Conservation (phyloP, 2,329 filamentous ascomycete species). For the Sordariomycetes sp. region DNA sequence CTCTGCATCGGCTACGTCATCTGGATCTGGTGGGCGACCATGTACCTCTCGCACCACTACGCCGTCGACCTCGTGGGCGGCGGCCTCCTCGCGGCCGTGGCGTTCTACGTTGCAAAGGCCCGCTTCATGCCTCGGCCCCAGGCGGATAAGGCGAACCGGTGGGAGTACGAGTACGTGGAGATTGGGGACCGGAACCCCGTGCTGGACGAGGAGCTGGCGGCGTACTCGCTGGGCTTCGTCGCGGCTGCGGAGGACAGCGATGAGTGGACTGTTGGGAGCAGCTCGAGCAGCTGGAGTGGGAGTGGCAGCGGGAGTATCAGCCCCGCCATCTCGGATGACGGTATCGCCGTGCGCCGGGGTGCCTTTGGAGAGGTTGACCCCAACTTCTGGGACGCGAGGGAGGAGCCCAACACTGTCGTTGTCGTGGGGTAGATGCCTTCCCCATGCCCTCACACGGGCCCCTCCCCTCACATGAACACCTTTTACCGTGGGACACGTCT, state of each 20-base stretch:
- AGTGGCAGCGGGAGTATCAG: conserved; percentile 35
- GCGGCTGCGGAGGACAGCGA: conserved; percentile 50
- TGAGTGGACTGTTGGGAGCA: conserved; percentile 83
- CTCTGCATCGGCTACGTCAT: conserved; percentile 73
- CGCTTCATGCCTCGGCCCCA: conserved; percentile 75
- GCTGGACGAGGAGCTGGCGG: conserved; percentile 31
- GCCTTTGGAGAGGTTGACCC: conserved; percentile 20
- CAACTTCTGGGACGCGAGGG: conserved; percentile 21
- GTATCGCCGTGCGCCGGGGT: conserved; percentile 13
- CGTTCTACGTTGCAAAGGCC: conserved; percentile 71
- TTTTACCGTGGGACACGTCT: neutral
- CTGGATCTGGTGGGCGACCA: conserved; percentile 98
- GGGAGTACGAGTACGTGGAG: conserved; percentile 94
- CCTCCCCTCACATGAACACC: too few relatives aligned
- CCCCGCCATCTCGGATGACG: conserved; percentile 32
- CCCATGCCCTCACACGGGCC: neutral
- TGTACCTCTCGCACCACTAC: conserved; percentile 97
- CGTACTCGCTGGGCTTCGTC: conserved; percentile 31
- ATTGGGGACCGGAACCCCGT: conserved; percentile 47
- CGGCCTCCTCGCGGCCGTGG: conserved; percentile 61
- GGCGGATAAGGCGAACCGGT: conserved; percentile 72
- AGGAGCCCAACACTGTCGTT: conserved; percentile 31
- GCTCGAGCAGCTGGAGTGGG: conserved; percentile 47
- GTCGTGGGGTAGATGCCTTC: conserved; percentile 20
- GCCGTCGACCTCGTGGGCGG: conserved; percentile 85